These are phyloP conservation scores for Dionaea muscipula DNA, from an alignment of 179 eudicot species.

Conservation along the genomic window DNA sequence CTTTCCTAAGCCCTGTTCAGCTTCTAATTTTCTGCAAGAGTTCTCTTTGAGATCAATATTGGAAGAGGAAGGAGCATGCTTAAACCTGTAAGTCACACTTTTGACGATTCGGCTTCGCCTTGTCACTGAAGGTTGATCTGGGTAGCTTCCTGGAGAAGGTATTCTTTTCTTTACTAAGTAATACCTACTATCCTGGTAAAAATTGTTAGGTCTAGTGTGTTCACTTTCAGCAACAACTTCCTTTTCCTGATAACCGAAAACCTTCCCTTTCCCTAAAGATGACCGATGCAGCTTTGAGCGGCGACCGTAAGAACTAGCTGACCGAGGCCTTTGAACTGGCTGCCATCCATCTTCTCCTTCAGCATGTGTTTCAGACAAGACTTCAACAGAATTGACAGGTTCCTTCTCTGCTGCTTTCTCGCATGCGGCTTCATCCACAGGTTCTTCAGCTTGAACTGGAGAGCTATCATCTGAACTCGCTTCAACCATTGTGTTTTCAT, in stretches of 20 bases:
- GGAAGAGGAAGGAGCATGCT: slow-evolving; percentile 53
- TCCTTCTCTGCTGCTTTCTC: slow-evolving; percentile 17
- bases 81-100: slow-evolving; percentile 76
- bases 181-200: slow-evolving; percentile 43
- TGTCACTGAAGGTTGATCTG: slow-evolving; percentile 46
- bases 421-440: slow-evolving; percentile 25
- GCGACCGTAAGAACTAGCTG: slow-evolving; percentile 62
- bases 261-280: slow-evolving; percentile 40
- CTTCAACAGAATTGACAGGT: slow-evolving; percentile 21
- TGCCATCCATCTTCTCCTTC: slow-evolving; percentile 96
- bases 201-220: slow-evolving; percentile 38
- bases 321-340: slow-evolving; percentile 86
- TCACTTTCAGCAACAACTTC: slow-evolving; percentile 46
- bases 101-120: slow-evolving; percentile 56
- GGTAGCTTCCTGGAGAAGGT: slow-evolving; percentile 43
- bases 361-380: slow-evolving; percentile 33
- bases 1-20: slow-evolving; percentile 36
- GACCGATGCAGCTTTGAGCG: slow-evolving; percentile 64
- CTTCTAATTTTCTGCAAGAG: slow-evolving; percentile 29
- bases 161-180: slow-evolving; percentile 61
- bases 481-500: slow-evolving; percentile 21
- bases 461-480: slow-evolving; percentile 6
- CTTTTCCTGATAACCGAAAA: slow-evolving; percentile 63
- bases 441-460: slow-evolving; percentile 22
- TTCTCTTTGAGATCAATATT: slow-evolving; percentile 30